Conservation (phyloP, 805 yeast species). For the Candida andamanensis region DNA sequence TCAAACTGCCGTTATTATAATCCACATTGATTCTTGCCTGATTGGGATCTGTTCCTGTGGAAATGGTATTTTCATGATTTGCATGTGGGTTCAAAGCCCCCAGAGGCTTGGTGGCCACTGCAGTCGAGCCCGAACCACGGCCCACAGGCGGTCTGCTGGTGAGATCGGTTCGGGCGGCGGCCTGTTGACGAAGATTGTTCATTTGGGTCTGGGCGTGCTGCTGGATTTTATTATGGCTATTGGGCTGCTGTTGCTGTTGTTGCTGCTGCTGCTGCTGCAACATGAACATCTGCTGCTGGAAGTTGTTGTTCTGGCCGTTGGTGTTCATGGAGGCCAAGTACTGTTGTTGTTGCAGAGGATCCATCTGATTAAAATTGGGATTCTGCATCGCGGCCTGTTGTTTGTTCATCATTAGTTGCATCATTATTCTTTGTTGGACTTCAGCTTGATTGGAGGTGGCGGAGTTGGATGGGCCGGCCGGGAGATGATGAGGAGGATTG, state of each 20-base stretch:
- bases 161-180: conserved; percentile 17
- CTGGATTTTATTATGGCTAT: conserved; percentile 28
- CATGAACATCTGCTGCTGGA: conserved; percentile 25
- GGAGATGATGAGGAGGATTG: too few species aligned
- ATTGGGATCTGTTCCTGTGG: too few species aligned
- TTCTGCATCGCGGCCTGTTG: neutral
- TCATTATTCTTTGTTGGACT: neutral
- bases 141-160: neutral
- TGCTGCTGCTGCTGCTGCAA: conserved; percentile 1
- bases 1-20: conserved; percentile 1
- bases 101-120: neutral
- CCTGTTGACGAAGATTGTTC: conserved; percentile 46
- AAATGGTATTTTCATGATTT: too few species aligned
- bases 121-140: too few species aligned
- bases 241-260: conserved; percentile 14
- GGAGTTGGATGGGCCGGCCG: too few species aligned
- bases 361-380: conserved; percentile 1
- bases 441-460: too few species aligned
- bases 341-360: conserved; percentile 9
- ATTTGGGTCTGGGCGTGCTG: conserved; percentile 47
- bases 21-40: conserved; percentile 11
- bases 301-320: conserved; percentile 9
- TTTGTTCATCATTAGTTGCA: neutral
- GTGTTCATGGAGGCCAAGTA: conserved; percentile 2
- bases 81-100: neutral